phyloP scores from a whole-genome alignment of 2,329 filamentous ascomycete genomes.

The Diplodia seriata region DNA sequence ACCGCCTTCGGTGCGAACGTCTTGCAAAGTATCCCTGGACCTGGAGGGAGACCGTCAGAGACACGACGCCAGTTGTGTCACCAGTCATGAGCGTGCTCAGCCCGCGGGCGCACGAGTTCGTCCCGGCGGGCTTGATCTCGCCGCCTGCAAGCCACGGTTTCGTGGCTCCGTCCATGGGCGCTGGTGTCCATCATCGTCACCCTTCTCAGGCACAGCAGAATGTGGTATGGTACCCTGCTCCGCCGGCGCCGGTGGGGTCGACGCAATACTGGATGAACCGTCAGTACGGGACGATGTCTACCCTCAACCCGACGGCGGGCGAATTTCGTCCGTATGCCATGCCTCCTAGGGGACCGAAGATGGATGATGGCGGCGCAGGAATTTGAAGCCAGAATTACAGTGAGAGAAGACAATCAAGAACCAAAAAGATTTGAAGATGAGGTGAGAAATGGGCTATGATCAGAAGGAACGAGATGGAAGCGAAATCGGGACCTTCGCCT shows the following conservation, averaged over 20 bases:
- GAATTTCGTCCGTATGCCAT: background rate
- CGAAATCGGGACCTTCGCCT: background rate
- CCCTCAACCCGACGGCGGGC: slow-evolving; percentile 1
- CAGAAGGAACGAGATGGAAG: background rate
- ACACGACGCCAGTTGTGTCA: background rate
- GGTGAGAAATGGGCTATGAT: background rate
- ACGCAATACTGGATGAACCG: background rate
- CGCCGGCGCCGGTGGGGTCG: background rate
- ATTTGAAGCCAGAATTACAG: too few species aligned
- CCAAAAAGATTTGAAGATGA: background rate
- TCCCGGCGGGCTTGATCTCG: background rate
- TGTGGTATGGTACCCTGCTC: background rate
- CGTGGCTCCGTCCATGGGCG: background rate
- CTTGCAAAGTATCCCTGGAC: background rate
- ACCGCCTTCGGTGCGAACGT: too few species aligned
- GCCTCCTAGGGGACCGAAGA: background rate
- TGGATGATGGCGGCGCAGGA: background rate
- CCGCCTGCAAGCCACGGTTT: background rate
- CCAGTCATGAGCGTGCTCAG: slow-evolving; percentile 1
- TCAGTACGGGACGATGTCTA: background rate
- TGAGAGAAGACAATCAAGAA: background rate
- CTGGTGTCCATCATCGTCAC: background rate
- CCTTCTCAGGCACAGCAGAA: too few species aligned
- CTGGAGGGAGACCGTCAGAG: background rate
- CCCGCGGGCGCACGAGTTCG: background rate